Base-by-base conservation (phyloP, 805 yeast genomes). In the Wickerhamiella australiensis region DNA sequence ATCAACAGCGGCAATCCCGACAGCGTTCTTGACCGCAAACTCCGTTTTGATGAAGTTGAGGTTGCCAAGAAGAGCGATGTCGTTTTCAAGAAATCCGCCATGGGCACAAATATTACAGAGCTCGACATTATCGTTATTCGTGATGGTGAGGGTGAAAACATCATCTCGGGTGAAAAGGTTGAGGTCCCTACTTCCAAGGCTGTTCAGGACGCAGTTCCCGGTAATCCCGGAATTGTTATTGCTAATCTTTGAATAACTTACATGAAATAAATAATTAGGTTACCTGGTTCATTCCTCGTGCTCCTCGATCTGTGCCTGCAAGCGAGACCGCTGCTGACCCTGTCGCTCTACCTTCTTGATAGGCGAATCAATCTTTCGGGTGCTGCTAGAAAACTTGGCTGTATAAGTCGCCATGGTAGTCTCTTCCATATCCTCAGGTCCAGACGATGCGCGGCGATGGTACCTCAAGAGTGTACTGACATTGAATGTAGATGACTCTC, bases 191-290 rank as follows among this genome's bases (percentile, higher is more conserved):
- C 75, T 49, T 76, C 80, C 44, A 87, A 84, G 72, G 75, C 79
- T 38, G 72, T 84, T 53, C 95, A 85, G 56, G 74, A 74, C 54
- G 88, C 97, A 23, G 81, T 84, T 56, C 98, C 98, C 44, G 97
- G 97, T 53, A 76, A 77, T 57, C 97, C 98, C 35, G 96, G 95
- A 60, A 78, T 90, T 60, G 66, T 79, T 54, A 73, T 90, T 55
- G 77, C 70, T 57, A 88, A 88, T 26, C 29, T 41, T 22, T 41
- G 25, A 15, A 25, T 23, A 41, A 41, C 9, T 22, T 20, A 40
- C 13, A 40, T 7, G 13, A 25, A 41, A 41, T 41, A 41, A 41
- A 41, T 41, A 41, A 23, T 5, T 41, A 41, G 15, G 20, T 4
- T 3, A n/a, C 25, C 21, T 13, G 29, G 11, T 7, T 23, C 18